These are phyloP conservation scores for Monosporascus cannonballus DNA, from an alignment of 2,329 filamentous ascomycete genomes.

Conservation along the genomic window DNA sequence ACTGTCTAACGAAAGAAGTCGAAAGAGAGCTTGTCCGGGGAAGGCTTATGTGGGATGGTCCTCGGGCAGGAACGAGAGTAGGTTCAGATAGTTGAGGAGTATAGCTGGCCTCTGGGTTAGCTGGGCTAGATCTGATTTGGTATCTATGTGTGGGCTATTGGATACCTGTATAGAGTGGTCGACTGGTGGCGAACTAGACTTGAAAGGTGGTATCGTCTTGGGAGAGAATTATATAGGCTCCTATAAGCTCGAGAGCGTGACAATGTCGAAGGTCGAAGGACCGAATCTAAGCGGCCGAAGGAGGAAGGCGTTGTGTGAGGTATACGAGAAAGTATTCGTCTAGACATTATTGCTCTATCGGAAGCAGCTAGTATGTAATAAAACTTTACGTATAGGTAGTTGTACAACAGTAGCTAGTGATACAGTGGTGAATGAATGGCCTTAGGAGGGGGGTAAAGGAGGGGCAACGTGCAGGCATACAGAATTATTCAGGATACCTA, in stretches of 20 bases:
- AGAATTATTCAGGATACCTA: too few species aligned
- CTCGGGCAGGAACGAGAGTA: background rate
- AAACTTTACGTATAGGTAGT: too few species aligned
- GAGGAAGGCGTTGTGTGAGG: background rate
- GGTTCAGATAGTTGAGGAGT: background rate
- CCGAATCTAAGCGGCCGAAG: background rate
- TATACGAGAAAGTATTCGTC: background rate
- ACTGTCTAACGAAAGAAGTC: constrained; percentile 37
- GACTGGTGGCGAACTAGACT: background rate
- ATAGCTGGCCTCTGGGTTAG: background rate
- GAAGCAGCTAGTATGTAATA: too few species aligned
- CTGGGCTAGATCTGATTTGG: background rate
- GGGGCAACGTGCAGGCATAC: background rate
- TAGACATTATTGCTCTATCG: background rate
- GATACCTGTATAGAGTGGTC: background rate
- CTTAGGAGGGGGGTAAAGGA: background rate
- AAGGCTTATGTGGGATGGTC: background rate
- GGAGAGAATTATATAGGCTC: background rate
- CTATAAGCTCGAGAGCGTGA: background rate
- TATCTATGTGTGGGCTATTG: background rate
- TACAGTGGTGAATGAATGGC: background rate
- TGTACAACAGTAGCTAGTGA: background rate
- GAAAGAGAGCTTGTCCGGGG: constrained; percentile 2
- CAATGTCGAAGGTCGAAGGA: background rate
- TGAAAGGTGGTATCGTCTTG: background rate